Percentiles rank a stretch among this genome's conserved stretches.
Evolutionary conservation across 352 stramenopile genomes (phyloP).

Genomic region (Hyaloperonospora arabidopsidis): DNA sequence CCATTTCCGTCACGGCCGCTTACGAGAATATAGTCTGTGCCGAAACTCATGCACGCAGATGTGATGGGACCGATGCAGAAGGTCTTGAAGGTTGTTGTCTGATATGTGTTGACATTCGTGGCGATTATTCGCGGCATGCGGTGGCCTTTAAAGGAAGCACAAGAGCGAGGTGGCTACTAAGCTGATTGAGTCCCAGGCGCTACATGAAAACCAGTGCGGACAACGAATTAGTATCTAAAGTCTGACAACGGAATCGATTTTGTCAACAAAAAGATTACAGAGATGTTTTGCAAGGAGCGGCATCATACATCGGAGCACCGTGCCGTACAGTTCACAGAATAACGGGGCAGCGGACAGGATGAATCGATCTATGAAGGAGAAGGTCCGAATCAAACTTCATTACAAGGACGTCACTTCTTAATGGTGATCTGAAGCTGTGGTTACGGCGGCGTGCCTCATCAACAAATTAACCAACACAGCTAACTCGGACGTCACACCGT

Average conservation of each 20-base stretch:
- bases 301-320: constrained; percentile 20
- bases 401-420: no score
- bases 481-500: constrained; percentile 1
- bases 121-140: neutral
- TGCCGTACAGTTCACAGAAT: constrained; percentile 23
- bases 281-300: constrained; percentile 7
- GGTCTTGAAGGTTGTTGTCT: neutral
- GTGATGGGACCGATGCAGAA: constrained; percentile 6
- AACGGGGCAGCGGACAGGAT: constrained; percentile 24
- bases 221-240: constrained; percentile 17
- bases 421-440: constrained; percentile 24
- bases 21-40: neutral
- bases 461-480: neutral
- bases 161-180: neutral
- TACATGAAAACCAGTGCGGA: constrained; percentile 17
- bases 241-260: constrained; percentile 29
- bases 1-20: neutral
- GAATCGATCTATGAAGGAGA: constrained; percentile 11
- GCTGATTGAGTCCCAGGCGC: neutral
- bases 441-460: neutral
- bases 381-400: constrained; percentile 1
- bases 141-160: constrained; percentile 2
- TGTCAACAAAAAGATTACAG: constrained; percentile 20
- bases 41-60: neutral
- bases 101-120: constrained; percentile 1